Percentiles rank a stretch among this genome's conserved stretches.
Conservation (phyloP, 2,329 filamentous ascomycete genomes). For the Fusarium pseudocircinatum region DNA sequence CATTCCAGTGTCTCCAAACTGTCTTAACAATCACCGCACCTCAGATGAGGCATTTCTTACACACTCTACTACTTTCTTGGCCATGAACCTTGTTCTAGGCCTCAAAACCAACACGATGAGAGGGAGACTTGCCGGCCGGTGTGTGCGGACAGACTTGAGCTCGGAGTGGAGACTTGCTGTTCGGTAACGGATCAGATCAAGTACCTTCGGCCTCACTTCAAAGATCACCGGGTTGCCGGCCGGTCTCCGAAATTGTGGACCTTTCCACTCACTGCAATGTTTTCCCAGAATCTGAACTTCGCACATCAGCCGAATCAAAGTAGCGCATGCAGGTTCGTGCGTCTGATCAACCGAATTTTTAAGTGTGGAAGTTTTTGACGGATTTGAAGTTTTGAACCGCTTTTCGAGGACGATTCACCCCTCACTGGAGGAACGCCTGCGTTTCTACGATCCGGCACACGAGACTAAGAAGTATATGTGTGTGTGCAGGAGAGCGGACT, state of each 20-base stretch:
- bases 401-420: neutral
- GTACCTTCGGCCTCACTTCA: conserved; percentile 10
- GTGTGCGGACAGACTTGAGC: conserved; percentile 8
- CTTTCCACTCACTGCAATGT: neutral
- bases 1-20: neutral
- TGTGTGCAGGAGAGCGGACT: neutral
- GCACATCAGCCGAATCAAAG: neutral
- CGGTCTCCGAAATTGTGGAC: conserved; percentile 11
- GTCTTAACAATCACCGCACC: neutral
- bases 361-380: conserved; percentile 25
- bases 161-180: conserved; percentile 17
- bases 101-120: neutral
- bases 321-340: conserved; percentile 16
- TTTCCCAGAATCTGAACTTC: neutral
- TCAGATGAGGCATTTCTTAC: conserved; percentile 26
- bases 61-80: conserved; percentile 20
- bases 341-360: conserved; percentile 4
- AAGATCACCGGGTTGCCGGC: conserved; percentile 6
- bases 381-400: neutral
- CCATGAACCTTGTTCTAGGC: conserved; percentile 19
- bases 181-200: conserved; percentile 37
- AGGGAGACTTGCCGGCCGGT: conserved; percentile 13
- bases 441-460: neutral
- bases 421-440: conserved; percentile 4
- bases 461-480: neutral